phyloP scores from a whole-genome alignment of 2,329 filamentous ascomycete species.

The Cercospora sesami region DNA sequence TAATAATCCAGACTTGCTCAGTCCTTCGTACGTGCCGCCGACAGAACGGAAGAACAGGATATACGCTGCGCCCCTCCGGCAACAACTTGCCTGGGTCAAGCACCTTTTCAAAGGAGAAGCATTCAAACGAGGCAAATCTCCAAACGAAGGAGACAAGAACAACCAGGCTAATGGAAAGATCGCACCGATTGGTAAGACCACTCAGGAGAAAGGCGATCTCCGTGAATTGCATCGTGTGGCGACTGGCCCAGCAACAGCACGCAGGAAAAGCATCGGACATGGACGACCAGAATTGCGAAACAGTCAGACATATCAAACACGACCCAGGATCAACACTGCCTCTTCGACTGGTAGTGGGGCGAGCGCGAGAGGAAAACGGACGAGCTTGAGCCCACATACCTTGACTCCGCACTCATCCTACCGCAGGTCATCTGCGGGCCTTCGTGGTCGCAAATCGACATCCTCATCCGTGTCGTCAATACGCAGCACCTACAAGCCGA shows the following conservation, averaged over 20 bases:
- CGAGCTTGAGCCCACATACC: conserved; percentile 70
- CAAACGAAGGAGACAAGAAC: conserved; percentile 37
- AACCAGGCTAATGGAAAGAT: conserved; percentile 24
- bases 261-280: conserved; percentile 38
- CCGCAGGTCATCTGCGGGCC: conserved; percentile 75
- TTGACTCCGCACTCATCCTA: conserved; percentile 85
- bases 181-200: conserved; percentile 22
- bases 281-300: conserved; percentile 41
- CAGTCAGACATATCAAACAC: conserved; percentile 42
- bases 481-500: conserved; percentile 83
- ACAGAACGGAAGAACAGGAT: conserved; percentile 52
- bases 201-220: conserved; percentile 25
- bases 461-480: conserved; percentile 93
- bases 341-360: conserved; percentile 38
- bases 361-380: conserved; percentile 41
- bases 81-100: conserved; percentile 66
- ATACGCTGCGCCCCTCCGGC: conserved; percentile 64
- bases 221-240: conserved; percentile 41
- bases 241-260: conserved; percentile 37
- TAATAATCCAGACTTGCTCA: conserved; percentile 62
- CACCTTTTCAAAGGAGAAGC: conserved; percentile 69
- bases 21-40: conserved; percentile 50
- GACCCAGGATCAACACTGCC: conserved; percentile 48
- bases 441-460: conserved; percentile 90
- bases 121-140: conserved; percentile 62